Evolutionary conservation across 2,329 filamentous ascomycete species (phyloP).

Genomic region (Xylaria sp.): DNA sequence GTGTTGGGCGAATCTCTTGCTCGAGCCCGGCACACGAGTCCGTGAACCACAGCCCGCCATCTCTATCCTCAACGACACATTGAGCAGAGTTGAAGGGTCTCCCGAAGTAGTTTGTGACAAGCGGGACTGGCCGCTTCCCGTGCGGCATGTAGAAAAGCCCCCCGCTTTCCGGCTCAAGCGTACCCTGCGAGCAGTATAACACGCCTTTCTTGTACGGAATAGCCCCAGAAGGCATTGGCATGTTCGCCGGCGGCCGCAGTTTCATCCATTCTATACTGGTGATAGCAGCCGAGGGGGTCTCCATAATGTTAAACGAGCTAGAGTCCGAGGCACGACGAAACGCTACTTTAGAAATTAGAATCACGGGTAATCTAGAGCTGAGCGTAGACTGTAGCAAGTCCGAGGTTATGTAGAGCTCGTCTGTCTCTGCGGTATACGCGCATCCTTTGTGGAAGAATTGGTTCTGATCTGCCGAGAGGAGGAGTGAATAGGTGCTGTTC

Average conservation of each 20-base stretch:
- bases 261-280: slow-evolving; percentile 54
- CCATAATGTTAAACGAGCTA: not conserved
- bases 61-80: slow-evolving; percentile 53
- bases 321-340: slow-evolving; percentile 31
- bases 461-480: slow-evolving; percentile 55
- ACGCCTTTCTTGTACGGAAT: slow-evolving; percentile 56
- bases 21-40: slow-evolving; percentile 59
- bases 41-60: slow-evolving; percentile 62
- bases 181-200: slow-evolving; percentile 58
- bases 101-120: slow-evolving; percentile 58
- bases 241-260: slow-evolving; percentile 55
- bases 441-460: slow-evolving; percentile 61
- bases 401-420: slow-evolving; percentile 60
- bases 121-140: slow-evolving; percentile 48
- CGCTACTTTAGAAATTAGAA: slow-evolving; percentile 58
- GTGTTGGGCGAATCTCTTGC: slow-evolving; percentile 56
- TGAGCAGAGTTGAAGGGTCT: slow-evolving; percentile 61
- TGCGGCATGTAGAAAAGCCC: slow-evolving; percentile 51
- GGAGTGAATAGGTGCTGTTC: slow-evolving; percentile 53
- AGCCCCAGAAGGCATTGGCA: slow-evolving; percentile 59
- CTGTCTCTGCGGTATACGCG: slow-evolving; percentile 53
- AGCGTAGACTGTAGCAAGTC: slow-evolving; percentile 54
- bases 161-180: slow-evolving; percentile 39
- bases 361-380: slow-evolving; percentile 54
- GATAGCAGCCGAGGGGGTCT: slow-evolving; percentile 40